Evolutionary conservation across 1,284 basidiomycete species (phyloP).

Genomic region (Pisolithus thermaeus): DNA sequence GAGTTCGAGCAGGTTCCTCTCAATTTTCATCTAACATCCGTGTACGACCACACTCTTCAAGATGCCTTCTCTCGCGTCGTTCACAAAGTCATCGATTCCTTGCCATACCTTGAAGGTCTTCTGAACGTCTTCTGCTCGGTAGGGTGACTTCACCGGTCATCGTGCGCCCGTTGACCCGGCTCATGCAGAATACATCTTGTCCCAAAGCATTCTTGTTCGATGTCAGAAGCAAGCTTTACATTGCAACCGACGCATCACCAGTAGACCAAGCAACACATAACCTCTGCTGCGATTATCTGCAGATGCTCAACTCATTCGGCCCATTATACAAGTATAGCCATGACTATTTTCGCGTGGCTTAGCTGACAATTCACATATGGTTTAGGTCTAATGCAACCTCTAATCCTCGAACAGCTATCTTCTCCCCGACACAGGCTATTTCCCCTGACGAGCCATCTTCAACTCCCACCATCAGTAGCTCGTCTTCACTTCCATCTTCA

Average conservation of each 20-base stretch:
- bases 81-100: constrained; percentile 67
- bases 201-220: constrained; percentile 95
- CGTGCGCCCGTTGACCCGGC: background rate
- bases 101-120: constrained; percentile 72
- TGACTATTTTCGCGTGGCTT: background rate
- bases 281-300: constrained; percentile 87
- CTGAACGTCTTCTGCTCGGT: constrained; percentile 80
- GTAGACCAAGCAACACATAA: constrained; percentile 87
- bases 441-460: background rate
- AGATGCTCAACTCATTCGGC: constrained; percentile 82
- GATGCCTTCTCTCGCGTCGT: constrained; percentile 82
- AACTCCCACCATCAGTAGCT: constrained; percentile 1
- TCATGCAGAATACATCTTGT: constrained; percentile 73
- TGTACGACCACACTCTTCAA: constrained; percentile 85
- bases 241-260: constrained; percentile 90
- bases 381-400: constrained; percentile 37
- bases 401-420: background rate
- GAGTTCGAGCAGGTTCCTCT: constrained; percentile 68
- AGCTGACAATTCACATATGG: constrained; percentile 1
- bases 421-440: background rate
- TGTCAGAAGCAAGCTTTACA: constrained; percentile 76
- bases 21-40: constrained; percentile 84
- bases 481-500: background rate
- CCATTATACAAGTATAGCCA: constrained; percentile 70
- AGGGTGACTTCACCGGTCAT: constrained; percentile 20